Percentiles rank a stretch among this genome's conserved stretches.
phyloP scores from a whole-genome alignment of 495 filamentous ascomycete species.

The Ramalina intermedia region DNA sequence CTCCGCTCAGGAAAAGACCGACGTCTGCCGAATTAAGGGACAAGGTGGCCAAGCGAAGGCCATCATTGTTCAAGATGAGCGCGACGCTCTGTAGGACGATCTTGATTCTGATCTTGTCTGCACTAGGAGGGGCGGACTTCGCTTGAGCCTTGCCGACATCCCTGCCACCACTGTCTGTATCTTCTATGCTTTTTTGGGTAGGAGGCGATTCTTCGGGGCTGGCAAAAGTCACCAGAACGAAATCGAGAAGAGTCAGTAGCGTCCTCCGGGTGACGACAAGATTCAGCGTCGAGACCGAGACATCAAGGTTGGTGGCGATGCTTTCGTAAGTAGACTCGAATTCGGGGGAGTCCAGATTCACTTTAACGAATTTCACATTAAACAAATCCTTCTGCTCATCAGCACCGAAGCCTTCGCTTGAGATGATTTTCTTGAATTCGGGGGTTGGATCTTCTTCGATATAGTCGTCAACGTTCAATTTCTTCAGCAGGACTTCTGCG shows the following conservation, averaged over 20 bases:
- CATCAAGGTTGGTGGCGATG: constrained; percentile 82
- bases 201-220: constrained; percentile 41
- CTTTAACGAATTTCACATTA: constrained; percentile 71
- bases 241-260: constrained; percentile 86
- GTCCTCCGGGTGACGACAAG: constrained; percentile 87
- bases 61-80: constrained; percentile 95
- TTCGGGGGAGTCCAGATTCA: constrained; percentile 84
- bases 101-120: constrained; percentile 67
- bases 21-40: constrained; percentile 85
- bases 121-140: constrained; percentile 15
- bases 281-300: constrained; percentile 89
- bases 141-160: constrained; percentile 15
- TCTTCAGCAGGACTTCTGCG: constrained; percentile 74
- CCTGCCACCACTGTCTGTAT: constrained; percentile 21
- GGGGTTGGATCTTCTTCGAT: constrained; percentile 77
- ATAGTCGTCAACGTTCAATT: constrained; percentile 85
- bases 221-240: constrained; percentile 87
- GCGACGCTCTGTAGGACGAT: constrained; percentile 83
- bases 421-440: constrained; percentile 92
- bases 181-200: constrained; percentile 33
- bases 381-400: constrained; percentile 72
- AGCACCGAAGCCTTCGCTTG: constrained; percentile 61
- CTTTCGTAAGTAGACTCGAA: constrained; percentile 84
- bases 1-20: constrained; percentile 73
- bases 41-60: constrained; percentile 82